Evolutionary conservation across 2,329 filamentous ascomycete genomes (phyloP), one percentile per base, ranked within the genome.

Genomic region (Diaporthe sp.): DNA sequence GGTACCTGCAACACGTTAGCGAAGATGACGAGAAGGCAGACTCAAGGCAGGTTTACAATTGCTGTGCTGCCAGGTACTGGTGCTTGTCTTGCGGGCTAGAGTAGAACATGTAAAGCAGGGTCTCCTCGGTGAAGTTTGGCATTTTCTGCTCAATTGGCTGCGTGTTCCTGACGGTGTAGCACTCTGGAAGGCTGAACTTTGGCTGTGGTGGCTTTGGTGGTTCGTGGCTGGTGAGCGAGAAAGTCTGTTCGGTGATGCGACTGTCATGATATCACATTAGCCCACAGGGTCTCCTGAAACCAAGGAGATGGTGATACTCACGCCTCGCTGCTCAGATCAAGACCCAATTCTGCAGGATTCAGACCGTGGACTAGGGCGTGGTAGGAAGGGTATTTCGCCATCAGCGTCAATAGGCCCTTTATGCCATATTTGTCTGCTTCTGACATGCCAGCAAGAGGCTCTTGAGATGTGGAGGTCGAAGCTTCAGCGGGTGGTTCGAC

Each of bases 101-200:
- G 82, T 93, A 93, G 80, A 93, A 93, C 78, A 93, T 93, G 88
- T 90, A 92, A 82, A 93, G 91, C 65, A 93, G 84, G 0, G 92
- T 92, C 82, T 93, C 92, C 77, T 93, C 92, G 78, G 92, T 93
- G 83, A 93, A 93, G 77, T 89, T 92, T 55, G 86, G 86, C 67
- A 93, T 91, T 82, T 93, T 93, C 79, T 87, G 90, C 77, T 93
- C 90, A 71, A 93, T 88, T 3, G 90, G 87, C 78, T 92, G 90
- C 37, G 92, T 90, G 77, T 93, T 93, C 77, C 88, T 91, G 46
- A 93, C 92, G 72, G 88, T 89, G 80, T 93, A 93, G 82, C 92
- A 93, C 61, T 93, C 92, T 0, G 92, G 92, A 42, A 93, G 83
- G 17, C 87, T 87, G 77, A 89, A 91, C 74, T 88, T 89, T 31